These are phyloP conservation scores for Lotmaria passim DNA, from an alignment of 208 protist species.

Conservation along the genomic window DNA sequence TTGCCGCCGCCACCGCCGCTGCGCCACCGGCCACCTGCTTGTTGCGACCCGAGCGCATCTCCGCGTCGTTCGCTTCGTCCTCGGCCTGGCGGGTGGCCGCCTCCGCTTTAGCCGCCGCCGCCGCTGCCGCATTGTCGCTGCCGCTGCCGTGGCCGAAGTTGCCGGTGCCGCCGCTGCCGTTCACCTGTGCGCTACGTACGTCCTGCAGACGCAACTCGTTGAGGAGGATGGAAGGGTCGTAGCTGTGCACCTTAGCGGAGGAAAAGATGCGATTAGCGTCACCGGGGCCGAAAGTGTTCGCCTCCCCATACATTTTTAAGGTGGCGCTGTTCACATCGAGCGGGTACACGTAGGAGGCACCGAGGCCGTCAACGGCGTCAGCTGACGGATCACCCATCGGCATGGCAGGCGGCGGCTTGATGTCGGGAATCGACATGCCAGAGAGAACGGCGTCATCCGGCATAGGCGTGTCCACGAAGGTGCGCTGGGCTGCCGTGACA, in stretches of 20 bases:
- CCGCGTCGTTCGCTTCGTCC: conserved; percentile 61
- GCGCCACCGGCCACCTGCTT: conserved; percentile 68
- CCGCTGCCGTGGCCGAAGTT: not conserved
- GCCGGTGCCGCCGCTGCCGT: not conserved
- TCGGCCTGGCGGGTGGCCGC: conserved; percentile 27
- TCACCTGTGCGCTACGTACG: conserved; percentile 11
- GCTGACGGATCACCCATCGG: conserved; percentile 12
- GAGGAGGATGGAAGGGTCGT: conserved; percentile 59
- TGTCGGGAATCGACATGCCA: conserved; percentile 12
- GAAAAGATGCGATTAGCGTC: conserved; percentile 60
- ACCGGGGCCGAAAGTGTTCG: conserved; percentile 31
- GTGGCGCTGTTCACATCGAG: conserved; percentile 33
- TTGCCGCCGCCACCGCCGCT: conserved; percentile 63
- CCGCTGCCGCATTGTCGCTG: conserved; percentile 21
- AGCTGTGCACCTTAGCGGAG: conserved; percentile 51
- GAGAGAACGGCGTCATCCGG: conserved; percentile 21
- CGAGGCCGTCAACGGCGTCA: conserved; percentile 2
- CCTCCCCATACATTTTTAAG: conserved; percentile 70
- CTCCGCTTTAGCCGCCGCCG: conserved; percentile 20
- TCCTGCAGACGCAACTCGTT: conserved; percentile 54
- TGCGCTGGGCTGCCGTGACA: conserved; percentile 4
- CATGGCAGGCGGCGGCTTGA: conserved; percentile 1
- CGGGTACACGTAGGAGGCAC: conserved; percentile 46
- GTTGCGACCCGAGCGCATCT: conserved; percentile 60
- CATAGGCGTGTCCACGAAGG: conserved; percentile 30